These are phyloP conservation scores for Henningerozyma blattae DNA, from an alignment of 805 yeast genomes.

Conservation along the genomic window DNA sequence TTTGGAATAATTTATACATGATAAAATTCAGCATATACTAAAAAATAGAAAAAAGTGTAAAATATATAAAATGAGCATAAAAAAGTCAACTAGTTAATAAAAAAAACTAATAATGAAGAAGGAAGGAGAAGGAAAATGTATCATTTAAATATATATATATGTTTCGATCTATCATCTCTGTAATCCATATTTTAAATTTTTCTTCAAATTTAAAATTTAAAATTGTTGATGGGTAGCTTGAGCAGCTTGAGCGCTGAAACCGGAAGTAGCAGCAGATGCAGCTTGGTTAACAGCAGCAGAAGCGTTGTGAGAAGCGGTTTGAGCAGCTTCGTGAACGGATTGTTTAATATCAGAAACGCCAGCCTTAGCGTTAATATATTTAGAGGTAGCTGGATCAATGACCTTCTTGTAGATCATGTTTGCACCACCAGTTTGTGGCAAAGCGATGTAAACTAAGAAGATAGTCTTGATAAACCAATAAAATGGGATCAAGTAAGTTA, in stretches of 20 bases:
- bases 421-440: conserved; percentile 87
- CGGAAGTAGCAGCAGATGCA: conserved; percentile 2
- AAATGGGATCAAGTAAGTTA: conserved; percentile 92
- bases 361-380: conserved; percentile 16
- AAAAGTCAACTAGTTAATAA: too few relatives aligned
- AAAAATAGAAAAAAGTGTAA: too few relatives aligned
- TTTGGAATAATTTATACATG: too few relatives aligned
- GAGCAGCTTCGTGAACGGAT: conserved; percentile 23
- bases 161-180: too few relatives aligned
- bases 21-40: too few relatives aligned
- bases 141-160: too few relatives aligned
- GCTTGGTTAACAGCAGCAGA: conserved; percentile 9
- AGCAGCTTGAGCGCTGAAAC: background rate
- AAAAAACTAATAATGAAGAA: too few relatives aligned
- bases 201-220: too few relatives aligned
- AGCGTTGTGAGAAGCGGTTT: conserved; percentile 12
- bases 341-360: conserved; percentile 19
- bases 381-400: conserved; percentile 52
- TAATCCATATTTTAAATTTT: too few relatives aligned
- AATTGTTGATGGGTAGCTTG: too few relatives aligned
- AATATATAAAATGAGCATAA: too few relatives aligned
- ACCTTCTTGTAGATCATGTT: conserved; percentile 48
- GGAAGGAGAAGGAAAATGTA: too few relatives aligned
- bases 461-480: conserved; percentile 90
- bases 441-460: conserved; percentile 74